Conservation (phyloP, 192 early-diverging fungal genomes). For the Globomyces pollinis-pini region DNA sequence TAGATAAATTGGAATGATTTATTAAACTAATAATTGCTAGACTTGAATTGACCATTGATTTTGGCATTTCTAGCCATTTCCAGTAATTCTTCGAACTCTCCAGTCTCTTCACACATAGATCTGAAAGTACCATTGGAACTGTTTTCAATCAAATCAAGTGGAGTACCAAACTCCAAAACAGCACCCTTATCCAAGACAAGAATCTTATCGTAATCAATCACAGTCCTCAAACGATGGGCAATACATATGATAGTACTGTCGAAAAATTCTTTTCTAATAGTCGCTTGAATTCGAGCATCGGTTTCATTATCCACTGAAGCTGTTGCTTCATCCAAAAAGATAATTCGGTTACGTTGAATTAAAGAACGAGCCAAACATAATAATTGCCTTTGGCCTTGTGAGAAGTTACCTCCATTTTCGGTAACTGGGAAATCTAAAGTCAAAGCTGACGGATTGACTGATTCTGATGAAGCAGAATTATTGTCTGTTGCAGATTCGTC, state of each 20-base stretch:
- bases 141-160: constrained; percentile 47
- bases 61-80: constrained; percentile 12
- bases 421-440: constrained; percentile 60
- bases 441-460: not conserved
- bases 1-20: constrained; percentile 1
- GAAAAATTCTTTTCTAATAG: constrained; percentile 63
- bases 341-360: constrained; percentile 16
- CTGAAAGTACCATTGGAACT: constrained; percentile 17
- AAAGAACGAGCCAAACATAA: constrained; percentile 39
- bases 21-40: constrained; percentile 4
- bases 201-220: constrained; percentile 55
- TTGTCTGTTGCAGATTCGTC: not conserved
- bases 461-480: not conserved
- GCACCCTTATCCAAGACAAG: constrained; percentile 67
- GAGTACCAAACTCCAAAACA: constrained; percentile 65
- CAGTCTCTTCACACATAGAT: constrained; percentile 31
- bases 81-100: constrained; percentile 26
- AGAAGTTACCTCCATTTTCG: constrained; percentile 73
- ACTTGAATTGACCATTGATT: not conserved
- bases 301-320: constrained; percentile 80
- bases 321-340: constrained; percentile 58
- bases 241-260: constrained; percentile 64
- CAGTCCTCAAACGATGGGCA: constrained; percentile 48
- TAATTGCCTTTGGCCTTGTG: constrained; percentile 58
- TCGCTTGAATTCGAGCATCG: constrained; percentile 72